These are phyloP conservation scores for Gremmenia infestans DNA, from an alignment of 2,329 filamentous ascomycete genomes.

Conservation along the genomic window DNA sequence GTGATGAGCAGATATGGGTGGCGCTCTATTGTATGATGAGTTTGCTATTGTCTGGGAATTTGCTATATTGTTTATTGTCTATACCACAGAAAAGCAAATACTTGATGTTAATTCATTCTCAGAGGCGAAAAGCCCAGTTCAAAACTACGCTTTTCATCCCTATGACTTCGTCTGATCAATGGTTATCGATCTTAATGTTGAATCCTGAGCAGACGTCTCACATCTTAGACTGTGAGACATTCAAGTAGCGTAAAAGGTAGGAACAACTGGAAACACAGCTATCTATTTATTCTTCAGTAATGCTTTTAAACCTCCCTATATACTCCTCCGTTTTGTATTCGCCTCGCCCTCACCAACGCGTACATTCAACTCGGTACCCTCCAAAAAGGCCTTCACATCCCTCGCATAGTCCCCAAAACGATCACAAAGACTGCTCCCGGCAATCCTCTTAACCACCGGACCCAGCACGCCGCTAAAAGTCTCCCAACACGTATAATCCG, in stretches of 20 bases:
- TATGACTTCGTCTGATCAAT: too few species aligned
- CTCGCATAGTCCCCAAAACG: slow-evolving; percentile 37
- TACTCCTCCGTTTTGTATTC: neutral
- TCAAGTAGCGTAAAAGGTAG: too few species aligned
- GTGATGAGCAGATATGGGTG: neutral
- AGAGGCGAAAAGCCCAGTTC: neutral
- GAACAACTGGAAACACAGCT: too few species aligned
- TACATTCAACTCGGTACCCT: neutral
- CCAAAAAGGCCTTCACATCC: slow-evolving; percentile 35
- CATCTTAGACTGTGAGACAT: too few species aligned
- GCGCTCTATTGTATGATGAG: neutral
- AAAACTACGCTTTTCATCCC: too few species aligned
- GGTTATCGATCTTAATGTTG: too few species aligned
- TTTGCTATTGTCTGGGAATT: neutral
- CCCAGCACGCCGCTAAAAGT: slow-evolving; percentile 40
- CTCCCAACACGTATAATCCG: slow-evolving; percentile 41
- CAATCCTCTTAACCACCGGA: slow-evolving; percentile 31
- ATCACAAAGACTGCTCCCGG: slow-evolving; percentile 31
- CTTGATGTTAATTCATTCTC: neutral
- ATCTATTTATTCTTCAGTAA: too few species aligned
- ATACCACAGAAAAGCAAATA: neutral
- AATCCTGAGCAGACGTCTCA: too few species aligned
- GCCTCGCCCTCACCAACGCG: neutral
- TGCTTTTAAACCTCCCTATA: neutral
- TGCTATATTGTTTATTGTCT: neutral